Percentiles rank a stretch among this genome's conserved stretches.
phyloP scores from a whole-genome alignment of 1,284 basidiomycete species.

The Tremellales sp. region DNA sequence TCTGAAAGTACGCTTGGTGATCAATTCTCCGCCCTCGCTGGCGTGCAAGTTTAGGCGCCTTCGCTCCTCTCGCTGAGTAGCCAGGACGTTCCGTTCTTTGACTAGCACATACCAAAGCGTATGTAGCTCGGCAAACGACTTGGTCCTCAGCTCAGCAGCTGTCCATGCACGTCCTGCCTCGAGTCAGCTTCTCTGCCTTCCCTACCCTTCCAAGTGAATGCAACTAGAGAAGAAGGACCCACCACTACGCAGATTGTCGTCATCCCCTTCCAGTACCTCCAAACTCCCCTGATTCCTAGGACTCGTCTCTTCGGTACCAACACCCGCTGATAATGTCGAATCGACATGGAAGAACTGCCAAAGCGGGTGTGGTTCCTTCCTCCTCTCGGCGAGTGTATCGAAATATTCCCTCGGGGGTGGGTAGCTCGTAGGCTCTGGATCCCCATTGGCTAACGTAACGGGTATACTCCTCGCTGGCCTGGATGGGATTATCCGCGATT shows the following conservation, averaged over 20 bases:
- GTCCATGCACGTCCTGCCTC: conserved; percentile 79
- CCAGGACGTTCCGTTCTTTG: conserved; percentile 80
- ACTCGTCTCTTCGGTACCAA: conserved; percentile 3
- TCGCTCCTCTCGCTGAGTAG: conserved; percentile 76
- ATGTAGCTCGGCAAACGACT: conserved; percentile 88
- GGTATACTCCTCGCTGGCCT: conserved; percentile 35
- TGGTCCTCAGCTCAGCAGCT: conserved; percentile 75
- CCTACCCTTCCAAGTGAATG: background rate
- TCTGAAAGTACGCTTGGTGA: conserved; percentile 31
- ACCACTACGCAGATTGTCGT: conserved; percentile 30
- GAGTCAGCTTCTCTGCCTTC: background rate
- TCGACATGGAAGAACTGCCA: conserved; percentile 48
- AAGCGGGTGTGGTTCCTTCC: conserved; percentile 33
- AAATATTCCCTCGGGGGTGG: conserved; percentile 33
- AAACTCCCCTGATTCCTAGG: conserved; percentile 29
- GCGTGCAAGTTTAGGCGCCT: conserved; percentile 56
- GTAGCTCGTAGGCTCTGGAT: conserved; percentile 35
- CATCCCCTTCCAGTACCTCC: conserved; percentile 20
- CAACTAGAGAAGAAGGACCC: conserved; percentile 10
- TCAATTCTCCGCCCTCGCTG: conserved; percentile 30
- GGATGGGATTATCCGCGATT: conserved; percentile 30
- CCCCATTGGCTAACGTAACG: conserved; percentile 33
- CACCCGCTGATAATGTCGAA: conserved; percentile 6
- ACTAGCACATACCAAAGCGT: conserved; percentile 86
- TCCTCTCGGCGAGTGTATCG: conserved; percentile 15